These are phyloP conservation scores for Paradendryphiella salina DNA, from an alignment of 2,329 filamentous ascomycete species.

Conservation along the genomic window DNA sequence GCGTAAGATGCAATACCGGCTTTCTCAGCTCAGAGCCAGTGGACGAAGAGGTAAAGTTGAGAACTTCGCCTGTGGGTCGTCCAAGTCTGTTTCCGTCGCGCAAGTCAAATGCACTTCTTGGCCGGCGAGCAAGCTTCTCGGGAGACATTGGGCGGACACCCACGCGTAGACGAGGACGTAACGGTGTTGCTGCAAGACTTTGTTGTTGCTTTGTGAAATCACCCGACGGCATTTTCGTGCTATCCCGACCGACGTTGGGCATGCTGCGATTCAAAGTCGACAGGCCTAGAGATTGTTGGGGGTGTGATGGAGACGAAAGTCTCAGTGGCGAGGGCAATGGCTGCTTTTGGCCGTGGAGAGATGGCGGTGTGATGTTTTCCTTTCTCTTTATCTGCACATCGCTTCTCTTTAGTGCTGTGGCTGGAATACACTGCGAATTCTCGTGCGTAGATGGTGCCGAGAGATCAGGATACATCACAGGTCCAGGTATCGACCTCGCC, in stretches of 20 bases:
- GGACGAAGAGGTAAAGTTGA: not conserved
- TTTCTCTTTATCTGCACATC: conserved; percentile 20
- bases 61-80: not conserved
- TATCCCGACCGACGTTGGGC: conserved; percentile 20
- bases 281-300: conserved; percentile 24
- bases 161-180: conserved; percentile 21
- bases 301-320: conserved; percentile 16
- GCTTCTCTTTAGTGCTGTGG: conserved; percentile 8
- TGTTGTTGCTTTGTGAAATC: conserved; percentile 1
- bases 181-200: conserved; percentile 7
- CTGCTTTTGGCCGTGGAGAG: conserved; percentile 1
- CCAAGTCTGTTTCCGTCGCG: conserved; percentile 12
- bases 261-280: conserved; percentile 15
- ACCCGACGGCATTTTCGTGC: conserved; percentile 11
- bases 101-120: conserved; percentile 43
- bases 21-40: conserved; percentile 13
- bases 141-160: conserved; percentile 25
- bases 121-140: conserved; percentile 27
- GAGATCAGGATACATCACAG: conserved; percentile 28
- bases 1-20: conserved; percentile 6
- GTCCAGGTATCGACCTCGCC: conserved; percentile 15
- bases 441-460: conserved; percentile 16
- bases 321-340: conserved; percentile 1
- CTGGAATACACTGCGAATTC: conserved; percentile 8
- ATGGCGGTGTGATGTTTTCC: conserved; percentile 30